Base-by-base conservation (phyloP, 225 moss, liverwort and hornwort species). In the Neckera pumila region DNA sequence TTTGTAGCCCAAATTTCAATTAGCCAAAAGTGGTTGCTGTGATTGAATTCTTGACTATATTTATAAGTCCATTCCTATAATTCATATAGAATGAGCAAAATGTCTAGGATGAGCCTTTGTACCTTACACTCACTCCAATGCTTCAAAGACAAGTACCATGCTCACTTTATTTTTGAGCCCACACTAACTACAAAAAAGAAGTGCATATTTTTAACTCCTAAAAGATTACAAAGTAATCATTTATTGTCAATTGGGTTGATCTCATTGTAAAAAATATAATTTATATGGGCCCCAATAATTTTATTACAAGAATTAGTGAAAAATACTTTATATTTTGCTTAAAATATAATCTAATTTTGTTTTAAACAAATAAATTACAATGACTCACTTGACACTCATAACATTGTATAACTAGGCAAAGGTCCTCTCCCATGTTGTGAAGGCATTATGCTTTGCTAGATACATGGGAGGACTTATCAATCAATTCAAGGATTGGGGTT, bases 381-480 rank as follows among this genome's bases (percentile, higher is more conserved):
- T 40, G 8, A 25, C 4, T 40, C 5, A 8, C 4, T 71, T 1
- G 2, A 26, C 26, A 26, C 1, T 23, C 4, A 22, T 13, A 23
- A 12, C 2, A 69, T 64, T n/a, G 12, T n/a, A 21, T 67, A 21
- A 67, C 5, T 1, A n/a, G 6, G 7, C 36, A 12, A 65, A 11
- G 3, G 67, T 20, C 47, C 47, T 47, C 6, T 2, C 0, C 1
- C 1, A 67, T n/a, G 2, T 0, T 21, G 1, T 0, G 4, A n/a
- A 21, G 12, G 12, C 17, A 66, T n/a, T 66, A 21, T 36, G 3
- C 10, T 66, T 66, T 66, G 6, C 7, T n/a, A n/a, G 1, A 36
- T 65, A 5, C 18, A 0, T 65, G 6, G 11, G 19, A 21, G 12
- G 11, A 12, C 11, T 21, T 36, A 66, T 36, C 6, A 65, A 3